Conservation (phyloP, 2,329 filamentous ascomycete species). For the Aspergillus pseudonomiae region DNA sequence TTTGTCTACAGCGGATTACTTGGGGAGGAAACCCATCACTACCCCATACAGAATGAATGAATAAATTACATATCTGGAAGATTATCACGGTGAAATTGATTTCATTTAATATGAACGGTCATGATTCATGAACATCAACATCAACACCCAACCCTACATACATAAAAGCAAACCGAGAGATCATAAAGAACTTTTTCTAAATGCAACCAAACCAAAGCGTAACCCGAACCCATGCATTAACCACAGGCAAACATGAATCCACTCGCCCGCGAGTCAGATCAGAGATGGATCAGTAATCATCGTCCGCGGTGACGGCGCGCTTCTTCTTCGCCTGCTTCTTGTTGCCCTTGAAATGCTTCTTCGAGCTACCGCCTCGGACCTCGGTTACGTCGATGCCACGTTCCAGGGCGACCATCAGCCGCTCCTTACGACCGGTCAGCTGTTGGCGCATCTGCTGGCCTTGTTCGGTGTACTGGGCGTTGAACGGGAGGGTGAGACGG, state of each 20-base stretch:
- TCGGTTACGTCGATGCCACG: slow-evolving; percentile 83
- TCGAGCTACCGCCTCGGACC: slow-evolving; percentile 62
- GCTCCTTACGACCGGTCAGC: slow-evolving; percentile 80
- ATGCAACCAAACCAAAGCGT: not conserved
- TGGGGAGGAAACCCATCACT: not conserved
- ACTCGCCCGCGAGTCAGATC: slow-evolving; percentile 26
- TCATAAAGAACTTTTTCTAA: not conserved
- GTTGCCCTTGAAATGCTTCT: slow-evolving; percentile 72
- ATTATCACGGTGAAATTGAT: slow-evolving; percentile 1
- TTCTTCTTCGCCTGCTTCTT: slow-evolving; percentile 40
- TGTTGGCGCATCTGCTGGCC: slow-evolving; percentile 72
- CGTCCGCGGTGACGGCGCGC: slow-evolving; percentile 33
- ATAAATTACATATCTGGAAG: not conserved
- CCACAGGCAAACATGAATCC: slow-evolving; percentile 13
- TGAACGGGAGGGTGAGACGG: slow-evolving; percentile 79
- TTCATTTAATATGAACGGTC: not conserved
- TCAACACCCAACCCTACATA: slow-evolving; percentile 2
- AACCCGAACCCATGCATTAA: slow-evolving; percentile 1
- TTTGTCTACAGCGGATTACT: not conserved
- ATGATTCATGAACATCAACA: slow-evolving; percentile 3
- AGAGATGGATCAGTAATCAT: slow-evolving; percentile 32
- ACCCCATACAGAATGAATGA: not conserved
- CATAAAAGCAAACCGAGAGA: not conserved
- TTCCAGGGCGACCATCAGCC: slow-evolving; percentile 77
- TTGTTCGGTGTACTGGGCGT: slow-evolving; percentile 84